Evolutionary conservation across 83 land plant genomes (phyloP).

Genomic region (Picea abies): DNA sequence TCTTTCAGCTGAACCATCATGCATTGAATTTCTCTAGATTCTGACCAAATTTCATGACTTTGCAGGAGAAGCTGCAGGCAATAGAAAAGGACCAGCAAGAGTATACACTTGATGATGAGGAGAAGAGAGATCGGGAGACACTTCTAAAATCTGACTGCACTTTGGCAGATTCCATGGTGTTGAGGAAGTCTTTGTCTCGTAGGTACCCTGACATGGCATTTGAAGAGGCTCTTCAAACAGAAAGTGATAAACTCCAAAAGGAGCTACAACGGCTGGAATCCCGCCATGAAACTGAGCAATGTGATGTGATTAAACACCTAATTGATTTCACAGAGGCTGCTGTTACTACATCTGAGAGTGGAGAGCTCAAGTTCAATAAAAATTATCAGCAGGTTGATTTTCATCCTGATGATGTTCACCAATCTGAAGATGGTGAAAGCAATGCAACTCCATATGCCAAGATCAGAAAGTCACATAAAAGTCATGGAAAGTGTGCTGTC

Average conservation of each 20-base stretch:
- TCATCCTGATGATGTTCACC: not conserved
- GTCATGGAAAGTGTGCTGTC: conserved; percentile 9
- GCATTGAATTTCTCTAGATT: conserved; percentile 4
- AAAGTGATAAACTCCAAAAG: conserved; percentile 64
- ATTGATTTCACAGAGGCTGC: conserved; percentile 72
- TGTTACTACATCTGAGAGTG: conserved; percentile 39
- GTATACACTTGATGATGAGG: conserved; percentile 84
- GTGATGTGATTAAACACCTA: conserved; percentile 70
- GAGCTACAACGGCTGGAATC: conserved; percentile 61
- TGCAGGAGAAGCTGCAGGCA: conserved; percentile 66
- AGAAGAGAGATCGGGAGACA: conserved; percentile 47
- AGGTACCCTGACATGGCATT: conserved; percentile 67
- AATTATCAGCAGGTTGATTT: not conserved
- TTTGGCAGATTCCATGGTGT: conserved; percentile 32
- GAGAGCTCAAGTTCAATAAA: not conserved
- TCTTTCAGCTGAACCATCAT: not conserved
- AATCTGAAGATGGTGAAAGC: not conserved
- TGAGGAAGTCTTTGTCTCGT: conserved; percentile 58
- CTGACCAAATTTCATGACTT: not conserved
- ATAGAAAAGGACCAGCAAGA: conserved; percentile 69
- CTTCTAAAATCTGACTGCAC: conserved; percentile 57
- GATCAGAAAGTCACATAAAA: not conserved
- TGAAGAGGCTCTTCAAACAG: conserved; percentile 58
- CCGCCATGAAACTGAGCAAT: conserved; percentile 51
- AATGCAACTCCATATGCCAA: conserved; percentile 10